Conservation (phyloP, 495 filamentous ascomycete genomes). For the Aspergillus cristatus region DNA sequence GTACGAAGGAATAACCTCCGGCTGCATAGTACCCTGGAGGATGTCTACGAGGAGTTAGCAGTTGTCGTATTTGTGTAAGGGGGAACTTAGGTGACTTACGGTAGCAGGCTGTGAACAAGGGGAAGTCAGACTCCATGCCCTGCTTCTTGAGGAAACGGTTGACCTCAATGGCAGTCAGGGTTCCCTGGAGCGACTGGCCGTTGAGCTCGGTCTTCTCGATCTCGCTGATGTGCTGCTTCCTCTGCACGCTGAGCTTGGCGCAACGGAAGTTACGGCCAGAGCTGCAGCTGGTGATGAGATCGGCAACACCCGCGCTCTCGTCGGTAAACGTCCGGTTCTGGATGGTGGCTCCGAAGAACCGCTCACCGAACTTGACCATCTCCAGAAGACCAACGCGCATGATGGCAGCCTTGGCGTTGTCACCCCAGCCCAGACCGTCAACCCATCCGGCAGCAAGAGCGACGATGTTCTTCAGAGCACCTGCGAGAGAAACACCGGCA, state of each 20-base stretch:
- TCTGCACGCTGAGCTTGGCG: conserved; percentile 78
- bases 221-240: conserved; percentile 70
- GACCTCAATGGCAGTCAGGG: conserved; percentile 82
- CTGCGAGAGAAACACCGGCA: conserved; percentile 88
- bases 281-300: conserved; percentile 88
- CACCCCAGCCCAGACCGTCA: conserved; percentile 91
- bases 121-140: conserved; percentile 73
- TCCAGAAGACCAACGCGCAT: conserved; percentile 93
- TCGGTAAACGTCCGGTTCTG: conserved; percentile 82
- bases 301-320: conserved; percentile 91
- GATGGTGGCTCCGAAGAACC: conserved; percentile 79
- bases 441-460: conserved; percentile 93
- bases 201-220: conserved; percentile 86
- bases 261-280: conserved; percentile 91
- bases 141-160: conserved; percentile 74
- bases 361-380: conserved; percentile 88
- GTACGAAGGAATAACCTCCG: conserved; percentile 33
- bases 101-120: conserved; percentile 81
- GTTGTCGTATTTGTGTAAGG: not conserved
- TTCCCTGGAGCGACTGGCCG: conserved; percentile 95
- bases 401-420: conserved; percentile 93
- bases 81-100: conserved; percentile 28
- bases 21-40: conserved; percentile 32
- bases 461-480: conserved; percentile 95
- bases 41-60: conserved; percentile 26